Evolutionary conservation across 257 asterid genomes (phyloP).

Genomic region (Gynochthodes officinalis): DNA sequence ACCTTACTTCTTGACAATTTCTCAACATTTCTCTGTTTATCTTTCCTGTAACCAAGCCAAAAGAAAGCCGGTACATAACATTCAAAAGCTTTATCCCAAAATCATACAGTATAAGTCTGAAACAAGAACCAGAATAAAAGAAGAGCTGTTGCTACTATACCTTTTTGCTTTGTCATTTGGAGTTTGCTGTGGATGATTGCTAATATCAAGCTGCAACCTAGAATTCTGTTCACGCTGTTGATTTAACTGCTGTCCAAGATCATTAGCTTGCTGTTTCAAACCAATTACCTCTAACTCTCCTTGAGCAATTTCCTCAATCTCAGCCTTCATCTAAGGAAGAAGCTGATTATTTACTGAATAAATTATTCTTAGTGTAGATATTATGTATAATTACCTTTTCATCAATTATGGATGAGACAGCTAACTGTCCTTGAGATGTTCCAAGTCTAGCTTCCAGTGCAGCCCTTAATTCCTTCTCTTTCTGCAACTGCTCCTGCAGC

Average conservation of each 20-base stretch:
- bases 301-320: conserved; percentile 62
- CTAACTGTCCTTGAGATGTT: conserved; percentile 42
- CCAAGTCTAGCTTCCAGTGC: conserved; percentile 67
- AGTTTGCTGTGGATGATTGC: conserved; percentile 41
- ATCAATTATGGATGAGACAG: conserved; percentile 46
- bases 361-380: background rate
- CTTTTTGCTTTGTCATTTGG: conserved; percentile 35
- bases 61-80: conserved; percentile 10
- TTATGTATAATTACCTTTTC: conserved; percentile 50
- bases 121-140: conserved; percentile 13
- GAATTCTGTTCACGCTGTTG: conserved; percentile 63
- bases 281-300: conserved; percentile 54
- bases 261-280: conserved; percentile 64
- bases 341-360: conserved; percentile 24
- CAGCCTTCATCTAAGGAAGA: conserved; percentile 51
- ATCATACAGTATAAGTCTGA: background rate
- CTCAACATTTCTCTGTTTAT: conserved; percentile 42
- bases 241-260: conserved; percentile 59
- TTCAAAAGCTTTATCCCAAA: background rate
- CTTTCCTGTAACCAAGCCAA: conserved; percentile 42
- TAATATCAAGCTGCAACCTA: conserved; percentile 39
- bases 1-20: conserved; percentile 69
- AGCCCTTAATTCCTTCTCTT: conserved; percentile 66
- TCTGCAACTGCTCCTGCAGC: conserved; percentile 66
- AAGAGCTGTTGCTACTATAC: conserved; percentile 32